Conservation (phyloP, 768 basidiomycete species). For the Rubroboletus satanas region DNA sequence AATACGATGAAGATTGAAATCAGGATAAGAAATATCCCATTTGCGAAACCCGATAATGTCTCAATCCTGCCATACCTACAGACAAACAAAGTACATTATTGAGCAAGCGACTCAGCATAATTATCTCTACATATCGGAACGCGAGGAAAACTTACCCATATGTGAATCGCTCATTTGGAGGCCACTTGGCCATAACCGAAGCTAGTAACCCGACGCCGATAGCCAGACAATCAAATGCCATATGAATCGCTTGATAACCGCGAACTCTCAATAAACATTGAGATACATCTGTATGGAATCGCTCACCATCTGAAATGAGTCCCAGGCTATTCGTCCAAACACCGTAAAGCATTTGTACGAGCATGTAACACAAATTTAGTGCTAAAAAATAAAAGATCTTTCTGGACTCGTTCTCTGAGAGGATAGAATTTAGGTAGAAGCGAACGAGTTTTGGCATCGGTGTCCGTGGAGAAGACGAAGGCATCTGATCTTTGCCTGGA, state of each 20-base stretch:
- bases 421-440: slow-evolving; percentile 83
- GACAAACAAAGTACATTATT: background rate
- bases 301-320: slow-evolving; percentile 90
- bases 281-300: background rate
- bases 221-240: slow-evolving; percentile 99
- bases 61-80: slow-evolving; percentile 90
- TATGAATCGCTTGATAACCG: slow-evolving; percentile 80
- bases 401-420: slow-evolving; percentile 87
- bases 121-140: background rate
- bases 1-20: slow-evolving; percentile 99
- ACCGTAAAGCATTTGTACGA: slow-evolving; percentile 94
- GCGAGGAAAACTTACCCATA: slow-evolving; percentile 65
- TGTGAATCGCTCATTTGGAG: slow-evolving; percentile 89
- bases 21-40: slow-evolving; percentile 88
- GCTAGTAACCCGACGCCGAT: slow-evolving; percentile 94
- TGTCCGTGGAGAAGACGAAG: slow-evolving; percentile 44
- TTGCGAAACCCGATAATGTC: slow-evolving; percentile 96
- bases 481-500: slow-evolving; percentile 42
- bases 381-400: slow-evolving; percentile 97
- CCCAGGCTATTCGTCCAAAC: slow-evolving; percentile 97
- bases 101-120: background rate
- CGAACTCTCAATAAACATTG: slow-evolving; percentile 1
- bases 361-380: slow-evolving; percentile 94
- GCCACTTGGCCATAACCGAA: slow-evolving; percentile 98
- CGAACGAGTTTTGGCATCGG: slow-evolving; percentile 53